A percentile compares a stretch with the other conserved stretches of the same genome.
Evolutionary conservation across 1,284 basidiomycete genomes (phyloP).

Genomic region (Neonothopanus nambi): DNA sequence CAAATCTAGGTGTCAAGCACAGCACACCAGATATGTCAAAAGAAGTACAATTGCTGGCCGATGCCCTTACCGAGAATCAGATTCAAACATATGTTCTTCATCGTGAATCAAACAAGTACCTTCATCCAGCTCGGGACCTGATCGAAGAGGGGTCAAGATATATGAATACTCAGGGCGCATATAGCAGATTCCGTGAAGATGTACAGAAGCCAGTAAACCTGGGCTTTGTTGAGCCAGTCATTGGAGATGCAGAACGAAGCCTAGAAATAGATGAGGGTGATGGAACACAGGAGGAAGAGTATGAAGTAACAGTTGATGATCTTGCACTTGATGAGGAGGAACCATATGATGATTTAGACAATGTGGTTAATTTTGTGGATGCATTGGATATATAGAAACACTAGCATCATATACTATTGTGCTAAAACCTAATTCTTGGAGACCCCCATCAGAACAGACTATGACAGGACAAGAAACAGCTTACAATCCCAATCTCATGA

Average conservation of each 20-base stretch:
- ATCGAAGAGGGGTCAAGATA: conserved; percentile 17
- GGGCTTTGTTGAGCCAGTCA: background rate
- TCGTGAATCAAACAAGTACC: conserved; percentile 2
- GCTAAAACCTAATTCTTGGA: background rate
- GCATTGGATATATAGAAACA: background rate
- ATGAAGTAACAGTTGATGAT: conserved; percentile 13
- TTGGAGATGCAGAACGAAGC: background rate
- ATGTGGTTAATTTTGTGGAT: background rate
- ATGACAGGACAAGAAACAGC: too few species aligned
- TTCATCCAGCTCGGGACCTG: conserved; percentile 16
- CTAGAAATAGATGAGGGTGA: conserved; percentile 1
- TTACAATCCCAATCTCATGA: background rate
- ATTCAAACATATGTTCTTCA: conserved; percentile 13
- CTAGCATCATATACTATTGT: background rate
- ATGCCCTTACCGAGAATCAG: conserved; percentile 9
- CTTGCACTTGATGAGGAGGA: conserved; percentile 1
- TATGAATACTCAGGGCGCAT: conserved; percentile 13
- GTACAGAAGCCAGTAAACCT: conserved; percentile 8
- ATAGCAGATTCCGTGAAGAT: conserved; percentile 11
- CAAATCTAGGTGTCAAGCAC: conserved; percentile 15
- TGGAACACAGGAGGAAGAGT: conserved; percentile 2
- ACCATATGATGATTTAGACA: background rate
- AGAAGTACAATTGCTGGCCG: conserved; percentile 11
- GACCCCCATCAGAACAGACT: too few species aligned
- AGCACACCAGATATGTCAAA: conserved; percentile 16